Evolutionary conservation across 164 flowering plant species (phyloP).

Genomic region (Tinospora cordifolia): DNA sequence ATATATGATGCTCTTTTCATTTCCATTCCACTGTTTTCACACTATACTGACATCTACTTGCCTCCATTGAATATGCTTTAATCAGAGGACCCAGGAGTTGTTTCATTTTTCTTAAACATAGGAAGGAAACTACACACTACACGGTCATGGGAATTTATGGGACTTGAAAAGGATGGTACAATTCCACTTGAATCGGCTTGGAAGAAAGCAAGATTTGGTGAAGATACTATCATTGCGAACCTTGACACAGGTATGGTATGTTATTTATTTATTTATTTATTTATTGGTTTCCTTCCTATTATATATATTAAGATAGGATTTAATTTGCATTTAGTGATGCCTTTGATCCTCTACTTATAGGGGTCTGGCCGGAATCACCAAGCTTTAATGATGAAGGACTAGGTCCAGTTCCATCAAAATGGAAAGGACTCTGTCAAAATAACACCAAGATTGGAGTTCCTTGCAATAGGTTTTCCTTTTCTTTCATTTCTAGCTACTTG

Average conservation of each 20-base stretch:
- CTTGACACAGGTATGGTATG: conserved; percentile 63
- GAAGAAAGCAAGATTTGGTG: conserved; percentile 55
- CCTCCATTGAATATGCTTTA: neutral
- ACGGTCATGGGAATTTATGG: conserved; percentile 56
- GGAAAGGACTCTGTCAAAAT: conserved; percentile 50
- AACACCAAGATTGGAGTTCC: conserved; percentile 16
- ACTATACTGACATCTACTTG: neutral
- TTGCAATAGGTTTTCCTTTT: conserved; percentile 49
- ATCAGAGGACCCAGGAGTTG: conserved; percentile 53
- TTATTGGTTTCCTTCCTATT: neutral
- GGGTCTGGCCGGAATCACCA: conserved; percentile 57
- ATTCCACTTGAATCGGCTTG: conserved; percentile 30
- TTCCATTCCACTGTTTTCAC: neutral
- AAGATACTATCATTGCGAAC: conserved; percentile 62
- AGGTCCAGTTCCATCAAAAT: conserved; percentile 50
- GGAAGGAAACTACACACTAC: conserved; percentile 56
- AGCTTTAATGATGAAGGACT: conserved; percentile 47
- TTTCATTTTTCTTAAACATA: conserved; percentile 48
- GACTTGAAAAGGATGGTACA: conserved; percentile 30
- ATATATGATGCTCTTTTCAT: neutral
- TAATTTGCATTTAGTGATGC: neutral
- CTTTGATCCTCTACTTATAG: conserved; percentile 13
- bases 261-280: too few species aligned
- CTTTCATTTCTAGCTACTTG: neutral
- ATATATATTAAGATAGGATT: neutral